Percentiles rank a stretch among this genome's conserved stretches.
These are phyloP conservation scores for Bruguiera hainesii DNA, from an alignment of 441 rosid genomes.

Conservation along the genomic window DNA sequence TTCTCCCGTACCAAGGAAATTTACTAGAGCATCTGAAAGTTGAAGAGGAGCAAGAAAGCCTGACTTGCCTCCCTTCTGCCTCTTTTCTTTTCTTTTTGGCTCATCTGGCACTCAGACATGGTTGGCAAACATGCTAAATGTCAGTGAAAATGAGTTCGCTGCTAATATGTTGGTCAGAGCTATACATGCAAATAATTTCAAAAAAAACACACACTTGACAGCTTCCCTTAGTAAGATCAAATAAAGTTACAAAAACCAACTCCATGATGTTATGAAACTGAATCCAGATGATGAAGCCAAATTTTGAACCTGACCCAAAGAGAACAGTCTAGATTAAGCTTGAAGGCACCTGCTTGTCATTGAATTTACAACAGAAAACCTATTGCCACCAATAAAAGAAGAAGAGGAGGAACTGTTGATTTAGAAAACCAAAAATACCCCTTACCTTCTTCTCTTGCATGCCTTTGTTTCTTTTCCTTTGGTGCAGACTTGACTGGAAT, in stretches of 20 bases:
- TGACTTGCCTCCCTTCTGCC: constrained; percentile 46
- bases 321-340: neutral
- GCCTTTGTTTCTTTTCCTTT: constrained; percentile 37
- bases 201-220: neutral
- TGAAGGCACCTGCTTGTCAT: neutral
- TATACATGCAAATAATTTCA: neutral
- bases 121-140: neutral
- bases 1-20: constrained; percentile 67
- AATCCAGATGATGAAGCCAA: constrained; percentile 2
- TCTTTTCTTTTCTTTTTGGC: constrained; percentile 42
- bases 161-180: neutral
- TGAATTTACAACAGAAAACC: neutral
- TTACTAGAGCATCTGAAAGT: constrained; percentile 59
- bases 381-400: too few relatives aligned
- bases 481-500: constrained; percentile 29
- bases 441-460: constrained; percentile 41
- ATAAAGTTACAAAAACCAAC: too few relatives aligned
- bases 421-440: too few relatives aligned
- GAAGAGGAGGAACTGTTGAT: too few relatives aligned
- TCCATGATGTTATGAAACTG: too few relatives aligned
- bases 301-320: constrained; percentile 9
- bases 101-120: constrained; percentile 24
- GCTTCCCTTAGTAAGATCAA: too few relatives aligned
- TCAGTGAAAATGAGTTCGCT: neutral
- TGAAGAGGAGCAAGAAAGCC: constrained; percentile 60